phyloP scores from a whole-genome alignment of 176 grass and related monocot genomes.

The Triticum turgidum region DNA sequence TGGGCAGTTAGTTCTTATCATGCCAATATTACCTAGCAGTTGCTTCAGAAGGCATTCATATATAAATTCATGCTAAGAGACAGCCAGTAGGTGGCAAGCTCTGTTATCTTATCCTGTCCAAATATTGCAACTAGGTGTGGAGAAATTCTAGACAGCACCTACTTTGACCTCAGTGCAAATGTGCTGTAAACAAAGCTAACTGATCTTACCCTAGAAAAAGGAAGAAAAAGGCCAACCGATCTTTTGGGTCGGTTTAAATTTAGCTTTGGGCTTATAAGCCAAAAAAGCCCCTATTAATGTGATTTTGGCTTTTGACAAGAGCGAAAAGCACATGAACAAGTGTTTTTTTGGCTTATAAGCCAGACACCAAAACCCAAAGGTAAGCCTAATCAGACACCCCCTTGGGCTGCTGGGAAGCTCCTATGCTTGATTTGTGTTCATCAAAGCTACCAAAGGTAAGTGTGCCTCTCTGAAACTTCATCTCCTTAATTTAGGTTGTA shows the following conservation, averaged over 20 bases:
- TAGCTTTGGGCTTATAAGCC: too few species aligned
- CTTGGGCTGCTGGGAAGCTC: neutral
- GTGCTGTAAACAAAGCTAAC: constrained; percentile 7
- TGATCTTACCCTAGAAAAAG: neutral
- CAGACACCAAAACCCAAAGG: too few species aligned
- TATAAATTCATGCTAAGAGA: constrained; percentile 13
- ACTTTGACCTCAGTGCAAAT: constrained; percentile 8
- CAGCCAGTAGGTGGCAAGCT: constrained; percentile 5
- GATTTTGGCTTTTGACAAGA: too few species aligned
- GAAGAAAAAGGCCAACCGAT: too few species aligned
- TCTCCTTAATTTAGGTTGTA: neutral
- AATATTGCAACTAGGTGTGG: neutral
- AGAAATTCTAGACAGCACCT: constrained; percentile 3
- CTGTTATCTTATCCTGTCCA: constrained; percentile 31
- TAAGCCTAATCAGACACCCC: neutral
- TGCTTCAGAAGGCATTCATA: constrained; percentile 17
- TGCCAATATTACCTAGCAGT: constrained; percentile 20
- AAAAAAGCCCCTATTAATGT: too few species aligned
- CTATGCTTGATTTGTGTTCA: neutral
- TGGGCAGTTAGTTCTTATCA: constrained; percentile 30
- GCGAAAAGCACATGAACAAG: too few species aligned
- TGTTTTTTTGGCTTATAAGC: too few species aligned
- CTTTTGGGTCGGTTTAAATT: too few species aligned
- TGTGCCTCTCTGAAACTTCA: neutral
- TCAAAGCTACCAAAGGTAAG: neutral